Evolutionary conservation across 345 rosid genomes (phyloP).

Genomic region (Excoecaria agallocha): DNA sequence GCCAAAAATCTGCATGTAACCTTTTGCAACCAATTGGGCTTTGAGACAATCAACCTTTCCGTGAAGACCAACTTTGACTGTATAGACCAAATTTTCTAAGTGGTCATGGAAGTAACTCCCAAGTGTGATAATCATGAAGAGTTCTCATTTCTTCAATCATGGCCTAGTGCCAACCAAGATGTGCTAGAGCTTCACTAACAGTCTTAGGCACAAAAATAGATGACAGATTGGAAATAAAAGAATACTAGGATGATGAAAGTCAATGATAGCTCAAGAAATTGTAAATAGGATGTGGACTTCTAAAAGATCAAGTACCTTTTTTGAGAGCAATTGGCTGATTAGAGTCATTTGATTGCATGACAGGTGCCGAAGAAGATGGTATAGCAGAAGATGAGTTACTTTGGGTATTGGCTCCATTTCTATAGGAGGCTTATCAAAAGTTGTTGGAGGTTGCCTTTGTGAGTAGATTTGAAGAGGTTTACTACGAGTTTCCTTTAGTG

Average conservation of each 20-base stretch:
- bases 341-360: not conserved
- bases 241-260: not conserved
- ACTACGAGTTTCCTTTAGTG: not conserved
- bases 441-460: not conserved
- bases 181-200: not conserved
- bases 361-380: not conserved
- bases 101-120: not conserved
- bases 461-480: not conserved
- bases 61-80: not conserved
- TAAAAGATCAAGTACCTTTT: not conserved
- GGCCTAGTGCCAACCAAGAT: not conserved
- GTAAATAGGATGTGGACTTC: not conserved
- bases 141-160: too few species aligned
- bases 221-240: not conserved
- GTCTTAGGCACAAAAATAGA: not conserved
- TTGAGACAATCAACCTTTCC: not conserved
- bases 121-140: not conserved
- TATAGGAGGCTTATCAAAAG: not conserved
- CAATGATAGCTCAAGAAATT: not conserved
- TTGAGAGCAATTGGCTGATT: not conserved
- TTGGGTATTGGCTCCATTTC: not conserved
- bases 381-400: not conserved
- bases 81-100: not conserved
- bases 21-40: not conserved
- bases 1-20: not conserved